Base-by-base conservation (phyloP, 768 basidiomycete genomes). In the Tylopilus rubrobrunneus region DNA sequence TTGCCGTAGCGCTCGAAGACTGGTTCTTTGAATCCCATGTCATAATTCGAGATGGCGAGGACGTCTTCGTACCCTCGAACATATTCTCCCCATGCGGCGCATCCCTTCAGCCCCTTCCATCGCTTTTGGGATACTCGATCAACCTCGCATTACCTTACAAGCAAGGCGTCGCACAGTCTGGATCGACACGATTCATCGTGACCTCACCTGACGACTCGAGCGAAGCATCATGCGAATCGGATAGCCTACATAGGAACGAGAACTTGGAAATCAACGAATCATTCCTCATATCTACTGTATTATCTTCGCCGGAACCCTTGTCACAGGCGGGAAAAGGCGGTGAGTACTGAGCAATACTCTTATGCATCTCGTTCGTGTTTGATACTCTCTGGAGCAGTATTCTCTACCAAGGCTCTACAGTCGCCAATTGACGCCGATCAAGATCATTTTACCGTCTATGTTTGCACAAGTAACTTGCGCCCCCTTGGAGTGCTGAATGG, bases 181-280 rank as follows among this genome's bases (percentile, higher is more conserved):
- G 75, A 12, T 51, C 58, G 19, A 91, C 90, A 1, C 75, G 70
- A 44, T 69, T 92, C 47, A 71, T 85, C 47, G 63, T 87, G 14
- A 68, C 78, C 1, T 70, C 71, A 25, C 65, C 66, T 21, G 60
- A 70, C 25, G 56, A 49, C 27, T 23, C 50, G 52, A 46, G n/a
- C 8, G 41, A 34, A 31, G 44, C 5, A 7, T 48, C 47, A 19
- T 55, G 50, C 52, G 54, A 49, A 31, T 55, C 25, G 42, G 46
- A 56, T 15, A 21, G 1, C 15, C 55, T 47, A 23, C 61, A 57
- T 57, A 56, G 55, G 42, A 59, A 62, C 9, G 82, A 84, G 31
- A 64, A 58, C 17, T 66, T 89, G 45, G 89, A 90, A 67, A 92
- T 92, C 49, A 80, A 80, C 60, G 85, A 90, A 62, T 78, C 71